Evolutionary conservation across 768 basidiomycete species (phyloP), one percentile per base, ranked within the genome.

Genomic region (Gymnopilus dilepis): DNA sequence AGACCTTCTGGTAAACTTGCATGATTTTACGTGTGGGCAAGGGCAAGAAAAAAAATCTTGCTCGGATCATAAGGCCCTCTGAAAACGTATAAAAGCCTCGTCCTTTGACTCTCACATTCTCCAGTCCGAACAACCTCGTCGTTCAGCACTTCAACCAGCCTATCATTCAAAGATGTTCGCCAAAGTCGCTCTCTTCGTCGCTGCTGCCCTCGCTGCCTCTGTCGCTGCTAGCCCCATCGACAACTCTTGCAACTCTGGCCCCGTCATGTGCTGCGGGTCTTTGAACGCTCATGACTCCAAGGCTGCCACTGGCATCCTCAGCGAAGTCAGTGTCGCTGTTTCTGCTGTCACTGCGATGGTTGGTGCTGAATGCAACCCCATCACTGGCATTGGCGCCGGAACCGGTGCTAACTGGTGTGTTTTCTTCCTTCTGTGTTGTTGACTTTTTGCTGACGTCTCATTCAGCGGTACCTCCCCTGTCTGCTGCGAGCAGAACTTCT

Each of bases 181-280:
- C 45, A 48, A 58, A 50, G 33, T 58, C 47, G 47, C 57, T 40
- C 45, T 50, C 47, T 47, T 58, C 22, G 26, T 58, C 21, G 26
- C 47, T 13, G 57, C 47, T 37, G 37, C 57, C 57, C 28, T 58
- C 22, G 47, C 45, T 26, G 34, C 57, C 15, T 47, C 47, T 37
- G 43, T 37, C 22, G 47, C 37, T 4, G 43, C 57, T 34, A 40
- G 52, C 37, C 56, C 56, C 13, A 59, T 65, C 58, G 38, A 54
- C 34, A 59, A 62, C 56, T 65, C 63, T 21, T 65, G 64, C 64
- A 65, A 65, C 64, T 56, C 56, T 45, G 64, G 64, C 33, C 53
- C 64, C 28, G 57, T 65, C 37, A 56, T 62, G 53, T 65, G 65
- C 61, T 65, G 65, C 59, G 38, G 12, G 22, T 53, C 41, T 50